A percentile compares a stretch with the other conserved stretches of the same genome.
Evolutionary conservation across 2,329 filamentous ascomycete genomes (phyloP).

Genomic region (Xylariaceae sp.): DNA sequence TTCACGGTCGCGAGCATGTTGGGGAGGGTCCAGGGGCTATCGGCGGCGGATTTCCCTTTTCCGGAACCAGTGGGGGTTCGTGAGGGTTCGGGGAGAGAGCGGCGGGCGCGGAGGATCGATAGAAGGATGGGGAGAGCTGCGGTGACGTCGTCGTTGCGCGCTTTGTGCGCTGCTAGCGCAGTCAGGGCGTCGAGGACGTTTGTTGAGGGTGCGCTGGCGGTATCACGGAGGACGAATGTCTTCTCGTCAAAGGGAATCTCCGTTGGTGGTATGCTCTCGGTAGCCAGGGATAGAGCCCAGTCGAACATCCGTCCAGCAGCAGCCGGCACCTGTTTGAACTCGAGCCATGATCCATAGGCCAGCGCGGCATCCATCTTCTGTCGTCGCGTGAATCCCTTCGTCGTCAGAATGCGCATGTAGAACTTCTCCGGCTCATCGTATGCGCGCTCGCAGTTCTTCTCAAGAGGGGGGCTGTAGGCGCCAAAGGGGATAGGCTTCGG

Average conservation of each 20-base stretch:
- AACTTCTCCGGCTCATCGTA: constrained; percentile 67
- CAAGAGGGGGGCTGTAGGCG: constrained; percentile 57
- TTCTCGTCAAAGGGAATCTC: constrained; percentile 52
- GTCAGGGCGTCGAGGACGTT: constrained; percentile 75
- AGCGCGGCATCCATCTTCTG: constrained; percentile 79
- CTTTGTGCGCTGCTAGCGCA: constrained; percentile 71
- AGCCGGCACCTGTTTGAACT: constrained; percentile 63
- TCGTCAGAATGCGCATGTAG: constrained; percentile 78
- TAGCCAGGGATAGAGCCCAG: constrained; percentile 71
- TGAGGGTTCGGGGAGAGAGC: constrained; percentile 43
- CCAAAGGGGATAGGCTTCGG: constrained; percentile 67
- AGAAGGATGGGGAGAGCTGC: constrained; percentile 77
- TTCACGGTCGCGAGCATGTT: constrained; percentile 29
- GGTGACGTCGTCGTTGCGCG: constrained; percentile 59
- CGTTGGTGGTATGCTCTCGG: constrained; percentile 36
- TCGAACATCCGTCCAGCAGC: constrained; percentile 67
- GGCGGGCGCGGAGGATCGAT: constrained; percentile 74
- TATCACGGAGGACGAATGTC: constrained; percentile 60
- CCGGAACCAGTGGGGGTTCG: constrained; percentile 3
- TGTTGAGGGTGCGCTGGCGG: constrained; percentile 53
- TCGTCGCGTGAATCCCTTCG: constrained; percentile 68
- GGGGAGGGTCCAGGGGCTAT: constrained; percentile 22
- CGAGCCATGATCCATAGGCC: constrained; percentile 78
- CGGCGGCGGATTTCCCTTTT: constrained; percentile 1
- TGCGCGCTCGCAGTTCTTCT: constrained; percentile 68